Percentiles rank a stretch among this genome's conserved stretches.
These are phyloP conservation scores for Corynespora cassiicola DNA, from an alignment of 2,329 filamentous ascomycete genomes.

Conservation along the genomic window DNA sequence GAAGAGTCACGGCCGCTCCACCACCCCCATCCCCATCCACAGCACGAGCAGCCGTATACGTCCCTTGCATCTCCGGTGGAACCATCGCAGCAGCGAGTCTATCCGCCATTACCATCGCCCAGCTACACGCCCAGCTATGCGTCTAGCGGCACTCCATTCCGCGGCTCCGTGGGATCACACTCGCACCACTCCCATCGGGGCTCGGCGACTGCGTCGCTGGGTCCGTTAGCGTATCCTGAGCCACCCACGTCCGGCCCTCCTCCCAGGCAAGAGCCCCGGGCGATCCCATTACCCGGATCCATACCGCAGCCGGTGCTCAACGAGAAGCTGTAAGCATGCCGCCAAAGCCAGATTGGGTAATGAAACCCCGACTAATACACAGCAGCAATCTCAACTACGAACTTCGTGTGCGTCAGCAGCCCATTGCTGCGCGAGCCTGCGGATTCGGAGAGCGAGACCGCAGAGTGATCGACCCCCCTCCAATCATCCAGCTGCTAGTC, in stretches of 20 bases:
- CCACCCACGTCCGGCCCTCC: slow-evolving; percentile 37
- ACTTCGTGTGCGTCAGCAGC: slow-evolving; percentile 76
- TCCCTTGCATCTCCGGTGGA: slow-evolving; percentile 47
- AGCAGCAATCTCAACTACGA: slow-evolving; percentile 49
- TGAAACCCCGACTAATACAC: slow-evolving; percentile 26
- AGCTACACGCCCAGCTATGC: slow-evolving; percentile 48
- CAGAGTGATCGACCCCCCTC: slow-evolving; percentile 82
- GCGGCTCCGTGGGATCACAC: slow-evolving; percentile 45
- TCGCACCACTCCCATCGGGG: slow-evolving; percentile 44
- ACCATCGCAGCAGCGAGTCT: slow-evolving; percentile 38
- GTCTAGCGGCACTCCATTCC: slow-evolving; percentile 45
- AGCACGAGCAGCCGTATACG: slow-evolving; percentile 41
- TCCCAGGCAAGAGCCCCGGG: slow-evolving; percentile 33
- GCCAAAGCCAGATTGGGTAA: slow-evolving; percentile 17
- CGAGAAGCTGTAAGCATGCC: slow-evolving; percentile 45
- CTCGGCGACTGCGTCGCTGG: slow-evolving; percentile 39
- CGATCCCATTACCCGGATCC: slow-evolving; percentile 42
- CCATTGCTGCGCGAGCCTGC: slow-evolving; percentile 77
- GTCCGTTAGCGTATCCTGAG: slow-evolving; percentile 39
- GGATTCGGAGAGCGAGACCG: slow-evolving; percentile 84
- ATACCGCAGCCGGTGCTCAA: slow-evolving; percentile 47
- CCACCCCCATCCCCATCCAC: slow-evolving; percentile 19
- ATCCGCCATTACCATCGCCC: slow-evolving; percentile 45
- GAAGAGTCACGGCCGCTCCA: slow-evolving; percentile 39
- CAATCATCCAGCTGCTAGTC: slow-evolving; percentile 77